These are phyloP conservation scores for Adansonia digitata DNA, from an alignment of 345 rosid genomes.

Conservation along the genomic window DNA sequence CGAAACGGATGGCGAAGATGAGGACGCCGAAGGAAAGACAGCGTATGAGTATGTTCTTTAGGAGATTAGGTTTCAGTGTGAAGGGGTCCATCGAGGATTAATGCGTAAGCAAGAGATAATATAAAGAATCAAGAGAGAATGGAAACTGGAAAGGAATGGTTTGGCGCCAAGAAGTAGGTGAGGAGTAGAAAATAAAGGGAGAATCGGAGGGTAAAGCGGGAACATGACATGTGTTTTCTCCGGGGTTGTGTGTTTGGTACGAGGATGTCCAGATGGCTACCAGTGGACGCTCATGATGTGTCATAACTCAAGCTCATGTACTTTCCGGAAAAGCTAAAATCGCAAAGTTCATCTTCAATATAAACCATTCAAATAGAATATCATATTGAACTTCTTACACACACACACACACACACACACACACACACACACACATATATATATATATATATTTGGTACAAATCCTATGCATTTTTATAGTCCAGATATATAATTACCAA, in stretches of 20 bases:
- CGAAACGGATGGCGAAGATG: constrained; percentile 46
- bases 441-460: too few relatives aligned
- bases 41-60: constrained; percentile 44
- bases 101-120: not conserved
- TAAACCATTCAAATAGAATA: too few relatives aligned
- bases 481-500: too few relatives aligned
- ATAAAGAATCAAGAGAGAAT: too few relatives aligned
- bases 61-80: too few relatives aligned
- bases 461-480: too few relatives aligned
- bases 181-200: not conserved
- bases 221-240: not conserved
- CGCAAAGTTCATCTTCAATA: too few relatives aligned
- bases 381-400: too few relatives aligned
- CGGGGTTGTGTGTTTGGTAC: not conserved
- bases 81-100: constrained; percentile 2
- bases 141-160: not conserved
- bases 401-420: too few relatives aligned
- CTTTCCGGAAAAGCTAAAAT: too few relatives aligned
- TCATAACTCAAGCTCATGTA: too few relatives aligned
- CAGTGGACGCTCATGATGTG: not conserved
- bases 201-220: not conserved
- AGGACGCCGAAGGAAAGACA: constrained; percentile 42
- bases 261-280: not conserved
- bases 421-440: too few relatives aligned
- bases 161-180: not conserved